These are phyloP conservation scores for Acanthochlamys bracteata DNA, from an alignment of 106 monocot genomes.

Conservation along the genomic window DNA sequence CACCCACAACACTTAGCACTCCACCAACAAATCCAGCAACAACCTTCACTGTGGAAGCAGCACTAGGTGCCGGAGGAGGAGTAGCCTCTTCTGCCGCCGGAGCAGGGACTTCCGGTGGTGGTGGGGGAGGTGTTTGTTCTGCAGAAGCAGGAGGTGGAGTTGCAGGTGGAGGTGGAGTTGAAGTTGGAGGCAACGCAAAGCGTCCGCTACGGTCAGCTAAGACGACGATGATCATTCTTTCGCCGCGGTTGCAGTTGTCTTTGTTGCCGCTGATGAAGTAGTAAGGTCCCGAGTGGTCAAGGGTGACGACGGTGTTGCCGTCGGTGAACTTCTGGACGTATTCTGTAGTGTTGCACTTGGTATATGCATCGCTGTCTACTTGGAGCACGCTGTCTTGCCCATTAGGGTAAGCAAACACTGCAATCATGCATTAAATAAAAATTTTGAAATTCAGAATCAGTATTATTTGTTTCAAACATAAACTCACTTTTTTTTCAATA, in stretches of 20 bases:
- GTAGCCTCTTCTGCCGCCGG: background rate
- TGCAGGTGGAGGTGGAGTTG: slow-evolving; percentile 9
- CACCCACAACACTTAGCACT: too few species aligned
- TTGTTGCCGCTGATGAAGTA: slow-evolving; percentile 47
- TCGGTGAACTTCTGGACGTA: slow-evolving; percentile 13
- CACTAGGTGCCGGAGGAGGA: background rate
- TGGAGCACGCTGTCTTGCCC: slow-evolving; percentile 33
- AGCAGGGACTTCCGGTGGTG: background rate
- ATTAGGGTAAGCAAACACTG: slow-evolving; percentile 20
- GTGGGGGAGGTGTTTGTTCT: background rate
- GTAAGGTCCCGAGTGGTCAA: slow-evolving; percentile 23
- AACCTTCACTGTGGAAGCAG: background rate
- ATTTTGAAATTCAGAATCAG: too few species aligned
- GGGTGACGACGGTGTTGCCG: slow-evolving; percentile 36
- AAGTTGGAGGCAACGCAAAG: background rate
- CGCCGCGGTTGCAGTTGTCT: slow-evolving; percentile 29
- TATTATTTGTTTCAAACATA: too few species aligned
- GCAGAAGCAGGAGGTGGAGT: background rate
- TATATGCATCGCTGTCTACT: slow-evolving; percentile 19
- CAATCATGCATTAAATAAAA: too few species aligned
- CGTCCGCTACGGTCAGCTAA: slow-evolving; percentile 18
- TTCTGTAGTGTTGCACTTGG: slow-evolving; percentile 20
- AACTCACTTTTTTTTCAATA: too few species aligned
- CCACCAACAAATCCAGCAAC: too few species aligned
- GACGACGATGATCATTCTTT: slow-evolving; percentile 28